Evolutionary conservation across 768 basidiomycete genomes (phyloP).

Genomic region (Mycena venus): DNA sequence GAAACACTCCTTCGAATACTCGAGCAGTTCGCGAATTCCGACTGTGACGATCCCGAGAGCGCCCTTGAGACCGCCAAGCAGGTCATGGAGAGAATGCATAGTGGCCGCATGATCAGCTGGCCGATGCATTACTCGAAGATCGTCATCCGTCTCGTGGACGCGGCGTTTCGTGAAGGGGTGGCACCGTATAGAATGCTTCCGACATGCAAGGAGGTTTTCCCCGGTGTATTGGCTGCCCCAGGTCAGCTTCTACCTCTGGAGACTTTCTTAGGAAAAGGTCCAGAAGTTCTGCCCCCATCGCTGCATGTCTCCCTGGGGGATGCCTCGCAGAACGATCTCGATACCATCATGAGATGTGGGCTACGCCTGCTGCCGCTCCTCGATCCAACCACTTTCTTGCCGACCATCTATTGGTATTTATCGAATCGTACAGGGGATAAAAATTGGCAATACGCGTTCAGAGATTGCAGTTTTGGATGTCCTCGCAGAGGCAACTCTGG

Average conservation of each 20-base stretch:
- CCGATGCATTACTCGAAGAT: background rate
- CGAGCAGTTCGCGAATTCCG: background rate
- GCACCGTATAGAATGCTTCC: background rate
- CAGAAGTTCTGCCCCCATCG: background rate
- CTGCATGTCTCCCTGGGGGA: background rate
- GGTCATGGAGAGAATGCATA: background rate
- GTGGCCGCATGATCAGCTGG: background rate
- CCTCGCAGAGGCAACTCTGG: background rate
- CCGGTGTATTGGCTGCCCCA: background rate
- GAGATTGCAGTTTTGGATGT: background rate
- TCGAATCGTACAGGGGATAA: background rate
- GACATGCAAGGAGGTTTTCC: constrained; percentile 13
- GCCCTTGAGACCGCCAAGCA: background rate
- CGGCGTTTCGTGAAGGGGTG: background rate
- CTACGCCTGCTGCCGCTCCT: constrained; percentile 14
- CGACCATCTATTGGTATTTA: constrained; percentile 14
- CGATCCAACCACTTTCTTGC: background rate
- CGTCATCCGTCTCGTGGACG: background rate
- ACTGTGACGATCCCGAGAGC: background rate
- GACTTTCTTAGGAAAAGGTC: background rate
- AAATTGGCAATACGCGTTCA: background rate
- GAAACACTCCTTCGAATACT: background rate
- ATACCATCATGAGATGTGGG: constrained; percentile 2
- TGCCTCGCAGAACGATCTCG: constrained; percentile 4
- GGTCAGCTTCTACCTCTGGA: background rate